phyloP scores from a whole-genome alignment of 2,329 filamentous ascomycete species.

The Scedosporium aurantiacum region DNA sequence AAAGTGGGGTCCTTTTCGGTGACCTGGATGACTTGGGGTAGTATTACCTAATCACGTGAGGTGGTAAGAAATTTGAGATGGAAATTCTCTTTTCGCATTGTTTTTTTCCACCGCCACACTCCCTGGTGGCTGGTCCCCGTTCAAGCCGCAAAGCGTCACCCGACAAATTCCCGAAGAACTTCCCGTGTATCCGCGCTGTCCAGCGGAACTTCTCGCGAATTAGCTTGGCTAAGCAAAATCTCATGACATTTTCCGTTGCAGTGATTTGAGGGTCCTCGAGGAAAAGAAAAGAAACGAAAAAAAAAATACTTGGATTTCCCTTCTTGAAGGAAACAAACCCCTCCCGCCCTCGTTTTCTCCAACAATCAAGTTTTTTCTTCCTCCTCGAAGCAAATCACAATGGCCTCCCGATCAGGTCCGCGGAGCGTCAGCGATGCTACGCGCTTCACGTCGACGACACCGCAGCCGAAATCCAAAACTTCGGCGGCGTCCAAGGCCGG shows the following conservation, averaged over 20 bases:
- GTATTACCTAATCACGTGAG: constrained; percentile 7
- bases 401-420: constrained; percentile 36
- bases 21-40: neutral
- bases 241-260: constrained; percentile 1
- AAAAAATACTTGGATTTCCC: neutral
- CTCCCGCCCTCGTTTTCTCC: neutral
- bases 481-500: constrained; percentile 16
- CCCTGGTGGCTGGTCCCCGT: neutral
- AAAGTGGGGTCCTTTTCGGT: constrained; percentile 5
- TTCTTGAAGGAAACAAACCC: neutral
- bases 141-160: neutral
- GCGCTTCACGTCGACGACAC: constrained; percentile 46
- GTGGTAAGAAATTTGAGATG: neutral
- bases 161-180: neutral
- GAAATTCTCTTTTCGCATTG: too few species aligned
- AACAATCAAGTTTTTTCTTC: neutral
- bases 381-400: constrained; percentile 12
- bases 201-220: constrained; percentile 1
- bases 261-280: neutral
- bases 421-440: constrained; percentile 71
- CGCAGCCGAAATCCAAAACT: constrained; percentile 56
- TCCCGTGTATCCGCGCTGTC: neutral
- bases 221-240: constrained; percentile 3
- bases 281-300: neutral
- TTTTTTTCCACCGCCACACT: neutral